These are phyloP conservation scores for Aspergillus fructus DNA, from an alignment of 2,329 filamentous ascomycete species.

Conservation along the genomic window DNA sequence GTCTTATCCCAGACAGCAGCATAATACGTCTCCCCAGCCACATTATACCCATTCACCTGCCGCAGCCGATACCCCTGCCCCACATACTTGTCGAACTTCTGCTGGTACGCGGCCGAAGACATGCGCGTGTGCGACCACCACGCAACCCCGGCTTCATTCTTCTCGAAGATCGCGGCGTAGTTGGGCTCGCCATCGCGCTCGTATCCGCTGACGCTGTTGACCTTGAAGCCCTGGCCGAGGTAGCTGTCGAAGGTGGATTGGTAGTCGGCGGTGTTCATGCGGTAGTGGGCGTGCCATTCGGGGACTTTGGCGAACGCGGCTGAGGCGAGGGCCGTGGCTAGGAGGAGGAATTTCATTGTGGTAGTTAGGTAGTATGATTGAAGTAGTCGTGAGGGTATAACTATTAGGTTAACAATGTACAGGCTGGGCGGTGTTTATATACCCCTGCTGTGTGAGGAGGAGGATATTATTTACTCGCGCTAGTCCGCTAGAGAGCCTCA, in stretches of 20 bases:
- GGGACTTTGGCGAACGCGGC: slow-evolving; percentile 12
- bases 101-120: slow-evolving; percentile 13
- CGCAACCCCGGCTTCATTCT: not conserved
- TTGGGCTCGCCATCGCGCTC: slow-evolving; percentile 9
- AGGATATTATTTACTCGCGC: too few species aligned
- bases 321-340: not conserved
- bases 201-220: slow-evolving; percentile 16
- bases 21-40: slow-evolving; percentile 6
- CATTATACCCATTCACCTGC: slow-evolving; percentile 14
- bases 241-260: slow-evolving; percentile 13
- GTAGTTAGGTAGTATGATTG: too few species aligned
- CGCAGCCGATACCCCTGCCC: slow-evolving; percentile 13
- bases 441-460: too few species aligned
- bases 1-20: slow-evolving; percentile 17
- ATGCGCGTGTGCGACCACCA: slow-evolving; percentile 15
- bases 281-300: slow-evolving; percentile 16
- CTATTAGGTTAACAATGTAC: too few species aligned
- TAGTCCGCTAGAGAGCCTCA: too few species aligned
- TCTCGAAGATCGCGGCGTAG: slow-evolving; percentile 16
- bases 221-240: slow-evolving; percentile 7
- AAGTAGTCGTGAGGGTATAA: too few species aligned
- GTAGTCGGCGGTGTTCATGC: slow-evolving; percentile 12
- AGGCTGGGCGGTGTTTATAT: too few species aligned
- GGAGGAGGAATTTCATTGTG: slow-evolving; percentile 9
- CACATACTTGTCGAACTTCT: slow-evolving; percentile 14